Percentiles rank a stretch among this genome's conserved stretches.
Evolutionary conservation across 305 asterid species (phyloP).

Genomic region (Fraxinus sp.): DNA sequence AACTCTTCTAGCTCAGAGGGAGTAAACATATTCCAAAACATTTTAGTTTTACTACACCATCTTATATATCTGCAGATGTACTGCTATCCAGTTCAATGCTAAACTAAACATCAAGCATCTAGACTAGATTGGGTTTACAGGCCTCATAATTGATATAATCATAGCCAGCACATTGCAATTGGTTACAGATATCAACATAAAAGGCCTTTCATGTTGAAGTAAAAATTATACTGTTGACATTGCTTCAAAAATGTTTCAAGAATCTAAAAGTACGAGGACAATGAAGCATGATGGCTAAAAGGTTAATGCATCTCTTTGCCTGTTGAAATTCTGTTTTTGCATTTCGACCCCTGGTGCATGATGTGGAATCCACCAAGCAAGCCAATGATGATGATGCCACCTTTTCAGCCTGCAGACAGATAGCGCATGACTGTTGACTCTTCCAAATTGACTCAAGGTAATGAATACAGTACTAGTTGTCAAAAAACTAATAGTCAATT

Average conservation of each 20-base stretch:
- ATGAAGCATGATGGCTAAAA: constrained; percentile 1
- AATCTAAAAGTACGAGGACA: neutral
- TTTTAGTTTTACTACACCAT: neutral
- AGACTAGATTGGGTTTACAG: neutral
- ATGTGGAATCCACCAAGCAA: constrained; percentile 29
- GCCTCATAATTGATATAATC: neutral
- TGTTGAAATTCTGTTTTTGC: constrained; percentile 32
- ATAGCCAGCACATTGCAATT: neutral
- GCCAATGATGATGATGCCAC: constrained; percentile 34
- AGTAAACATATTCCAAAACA: neutral
- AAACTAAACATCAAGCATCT: constrained; percentile 1
- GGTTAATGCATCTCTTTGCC: constrained; percentile 26
- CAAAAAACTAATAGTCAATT: constrained; percentile 13
- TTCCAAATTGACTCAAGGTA: constrained; percentile 16
- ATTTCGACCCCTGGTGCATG: constrained; percentile 23
- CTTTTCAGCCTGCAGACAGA: constrained; percentile 36
- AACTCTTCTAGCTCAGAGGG: neutral
- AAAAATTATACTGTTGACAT: neutral
- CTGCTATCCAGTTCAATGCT: neutral
- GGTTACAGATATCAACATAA: constrained; percentile 10
- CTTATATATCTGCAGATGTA: neutral
- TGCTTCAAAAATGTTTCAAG: neutral
- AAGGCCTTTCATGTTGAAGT: neutral
- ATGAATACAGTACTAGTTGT: neutral
- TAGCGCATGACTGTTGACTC: constrained; percentile 1